A percentile compares a stretch with the other conserved stretches of the same genome.
Evolutionary conservation across 768 basidiomycete species (phyloP).

Genomic region (Omphalotus guepiniiformis): DNA sequence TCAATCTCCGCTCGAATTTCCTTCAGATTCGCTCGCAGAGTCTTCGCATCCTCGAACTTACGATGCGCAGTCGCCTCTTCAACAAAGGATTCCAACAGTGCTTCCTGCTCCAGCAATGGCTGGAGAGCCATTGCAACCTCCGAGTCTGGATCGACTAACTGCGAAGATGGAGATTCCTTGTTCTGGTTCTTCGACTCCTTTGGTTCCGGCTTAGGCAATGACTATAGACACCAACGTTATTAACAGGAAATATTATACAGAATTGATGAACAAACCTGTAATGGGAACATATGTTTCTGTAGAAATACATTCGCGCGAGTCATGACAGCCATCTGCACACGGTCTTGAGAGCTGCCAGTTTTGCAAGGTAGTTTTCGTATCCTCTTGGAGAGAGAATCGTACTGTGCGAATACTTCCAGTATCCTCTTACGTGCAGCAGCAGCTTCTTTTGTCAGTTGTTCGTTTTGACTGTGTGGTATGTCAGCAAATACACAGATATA

Average conservation of each 20-base stretch:
- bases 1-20: conserved; percentile 88
- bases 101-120: conserved; percentile 92
- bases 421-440: conserved; percentile 72
- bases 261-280: too few relatives aligned
- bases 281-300: conserved; percentile 85
- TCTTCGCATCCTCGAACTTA: conserved; percentile 95
- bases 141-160: conserved; percentile 55
- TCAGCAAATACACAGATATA: conserved; percentile 1
- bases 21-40: conserved; percentile 68
- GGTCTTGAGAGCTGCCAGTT: conserved; percentile 72
- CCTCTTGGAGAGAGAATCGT: conserved; percentile 84
- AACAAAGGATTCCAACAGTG: conserved; percentile 83
- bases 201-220: conserved; percentile 49
- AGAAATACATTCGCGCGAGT: conserved; percentile 81
- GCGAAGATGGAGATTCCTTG: conserved; percentile 7
- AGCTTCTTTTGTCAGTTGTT: conserved; percentile 64
- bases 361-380: conserved; percentile 71
- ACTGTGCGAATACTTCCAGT: conserved; percentile 80
- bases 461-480: not conserved
- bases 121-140: conserved; percentile 71
- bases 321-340: conserved; percentile 78
- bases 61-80: conserved; percentile 85
- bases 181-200: conserved; percentile 20
- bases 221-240: too few relatives aligned
- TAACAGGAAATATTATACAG: too few relatives aligned